Base-by-base conservation (phyloP, 2,329 filamentous ascomycete genomes). In the Cercospora brassicicola region DNA sequence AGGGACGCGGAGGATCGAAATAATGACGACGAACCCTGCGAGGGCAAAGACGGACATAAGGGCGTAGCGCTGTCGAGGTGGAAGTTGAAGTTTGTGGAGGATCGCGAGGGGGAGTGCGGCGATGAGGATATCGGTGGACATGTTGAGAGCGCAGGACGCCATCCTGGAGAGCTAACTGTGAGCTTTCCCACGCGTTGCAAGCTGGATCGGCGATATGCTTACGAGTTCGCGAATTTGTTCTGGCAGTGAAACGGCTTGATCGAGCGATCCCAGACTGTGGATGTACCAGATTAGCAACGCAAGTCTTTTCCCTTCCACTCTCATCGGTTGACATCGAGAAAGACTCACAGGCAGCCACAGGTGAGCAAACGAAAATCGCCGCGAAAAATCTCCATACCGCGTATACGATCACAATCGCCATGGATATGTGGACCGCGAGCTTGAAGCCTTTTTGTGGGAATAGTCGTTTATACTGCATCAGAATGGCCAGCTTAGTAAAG, bases 381-480 rank as follows among this genome's bases (percentile, higher is more conserved):
- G 75, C 78, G 59, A 81, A 79, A 66, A 67, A 78, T 51, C 73
- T 72, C 67, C 73, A 77, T 26, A 77, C 65, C 11, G 74, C 73
- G 42, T 78, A 80, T 1, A 71, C 45, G 15, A 76, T 57, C 18
- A 80, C 75, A 67, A 78, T 71, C 2, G 65, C 71, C 60, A 79
- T 77, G 15, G 76, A 31, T n/a, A 70, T 72, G 8, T 70, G 73
- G 20, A 75, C 70, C 9, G 70, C 67, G 5, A 79, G 65, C 13
- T 78, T 76, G 74, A 81, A 81, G 9, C 71, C 71, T 10, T 74
- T 76, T 5, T 78, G 79, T 8, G 78, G 79, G 62, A 84, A 84
- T 26, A 84, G 79, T 30, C 81, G 80, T 23, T 81, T 79, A 67
- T 84, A 84, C 67, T 84, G 82, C 65, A 84, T 75, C 3, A 84